These are phyloP conservation scores for Eudorina sp. DNA, from an alignment of 139 green algal species.

Conservation along the genomic window DNA sequence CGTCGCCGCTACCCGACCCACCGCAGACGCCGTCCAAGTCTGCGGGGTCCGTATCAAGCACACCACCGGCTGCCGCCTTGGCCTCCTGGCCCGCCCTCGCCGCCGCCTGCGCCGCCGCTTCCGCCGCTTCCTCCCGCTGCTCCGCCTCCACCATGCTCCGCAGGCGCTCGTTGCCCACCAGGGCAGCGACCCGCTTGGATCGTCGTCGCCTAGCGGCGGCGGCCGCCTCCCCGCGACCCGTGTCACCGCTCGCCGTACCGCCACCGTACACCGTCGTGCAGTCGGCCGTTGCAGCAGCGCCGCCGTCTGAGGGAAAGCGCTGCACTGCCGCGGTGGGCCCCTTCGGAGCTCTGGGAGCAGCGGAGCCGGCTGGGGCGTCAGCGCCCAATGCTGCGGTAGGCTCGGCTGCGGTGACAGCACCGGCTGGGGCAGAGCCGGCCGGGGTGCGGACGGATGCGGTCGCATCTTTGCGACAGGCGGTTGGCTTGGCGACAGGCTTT, in stretches of 20 bases:
- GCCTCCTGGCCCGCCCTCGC: neutral
- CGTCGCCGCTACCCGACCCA: neutral
- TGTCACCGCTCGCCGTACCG: neutral
- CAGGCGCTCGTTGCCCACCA: neutral
- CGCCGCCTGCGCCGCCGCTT: neutral
- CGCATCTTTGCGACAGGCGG: too few relatives aligned
- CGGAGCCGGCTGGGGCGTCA: neutral
- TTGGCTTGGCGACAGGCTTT: neutral
- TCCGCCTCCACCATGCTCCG: constrained; percentile 41
- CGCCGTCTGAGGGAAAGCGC: neutral
- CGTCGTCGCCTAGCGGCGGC: neutral
- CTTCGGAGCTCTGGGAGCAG: too few relatives aligned
- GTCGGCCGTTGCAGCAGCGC: neutral
- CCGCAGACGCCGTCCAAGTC: neutral
- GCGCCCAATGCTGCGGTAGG: neutral
- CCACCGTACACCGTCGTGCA: neutral
- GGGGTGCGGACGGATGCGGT: neutral
- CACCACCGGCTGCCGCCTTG: neutral
- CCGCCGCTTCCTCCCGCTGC: neutral
- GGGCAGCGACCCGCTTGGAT: neutral
- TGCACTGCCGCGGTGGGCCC: neutral
- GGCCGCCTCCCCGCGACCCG: neutral
- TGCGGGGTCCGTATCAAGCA: too few relatives aligned
- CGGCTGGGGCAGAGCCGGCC: neutral
- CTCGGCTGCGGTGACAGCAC: neutral